These are phyloP conservation scores for Tricholoma hemisulphureum DNA, from an alignment of 768 basidiomycete genomes.

Conservation along the genomic window DNA sequence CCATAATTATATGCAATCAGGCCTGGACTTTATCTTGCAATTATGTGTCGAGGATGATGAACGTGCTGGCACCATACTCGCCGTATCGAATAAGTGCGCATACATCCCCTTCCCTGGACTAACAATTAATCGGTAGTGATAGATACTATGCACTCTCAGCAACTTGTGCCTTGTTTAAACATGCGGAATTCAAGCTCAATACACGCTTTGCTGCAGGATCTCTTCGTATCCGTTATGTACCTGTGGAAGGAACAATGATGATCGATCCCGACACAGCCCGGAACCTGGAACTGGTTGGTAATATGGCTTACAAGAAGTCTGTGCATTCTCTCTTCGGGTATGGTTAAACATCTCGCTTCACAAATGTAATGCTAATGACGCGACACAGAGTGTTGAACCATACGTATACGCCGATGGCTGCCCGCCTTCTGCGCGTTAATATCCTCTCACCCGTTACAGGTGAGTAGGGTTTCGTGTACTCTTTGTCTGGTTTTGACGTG, in stretches of 20 bases:
- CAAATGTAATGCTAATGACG: not conserved
- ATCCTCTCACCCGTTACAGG: constrained; percentile 82
- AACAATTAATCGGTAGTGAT: not conserved
- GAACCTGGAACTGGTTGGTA: constrained; percentile 87
- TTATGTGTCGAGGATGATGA: constrained; percentile 81
- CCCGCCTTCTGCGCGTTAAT: constrained; percentile 74
- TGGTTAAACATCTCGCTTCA: constrained; percentile 11
- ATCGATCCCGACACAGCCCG: constrained; percentile 87
- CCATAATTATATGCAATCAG: constrained; percentile 34
- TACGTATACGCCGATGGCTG: constrained; percentile 89
- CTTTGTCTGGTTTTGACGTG: constrained; percentile 3
- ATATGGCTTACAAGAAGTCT: constrained; percentile 64
- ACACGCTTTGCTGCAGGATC: constrained; percentile 68
- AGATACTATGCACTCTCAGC: constrained; percentile 92
- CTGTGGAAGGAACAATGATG: constrained; percentile 91
- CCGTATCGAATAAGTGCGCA: constrained; percentile 74
- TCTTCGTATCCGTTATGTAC: constrained; percentile 70
- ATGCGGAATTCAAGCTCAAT: constrained; percentile 68
- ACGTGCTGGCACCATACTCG: constrained; percentile 74
- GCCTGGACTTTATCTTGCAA: constrained; percentile 76
- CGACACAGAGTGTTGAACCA: constrained; percentile 63
- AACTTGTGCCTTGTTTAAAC: constrained; percentile 82
- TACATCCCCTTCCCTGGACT: constrained; percentile 24
- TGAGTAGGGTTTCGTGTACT: constrained; percentile 21
- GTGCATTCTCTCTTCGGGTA: constrained; percentile 81